Evolutionary conservation across 1,139 yeast genomes (phyloP).

Genomic region (Candida sp.): DNA sequence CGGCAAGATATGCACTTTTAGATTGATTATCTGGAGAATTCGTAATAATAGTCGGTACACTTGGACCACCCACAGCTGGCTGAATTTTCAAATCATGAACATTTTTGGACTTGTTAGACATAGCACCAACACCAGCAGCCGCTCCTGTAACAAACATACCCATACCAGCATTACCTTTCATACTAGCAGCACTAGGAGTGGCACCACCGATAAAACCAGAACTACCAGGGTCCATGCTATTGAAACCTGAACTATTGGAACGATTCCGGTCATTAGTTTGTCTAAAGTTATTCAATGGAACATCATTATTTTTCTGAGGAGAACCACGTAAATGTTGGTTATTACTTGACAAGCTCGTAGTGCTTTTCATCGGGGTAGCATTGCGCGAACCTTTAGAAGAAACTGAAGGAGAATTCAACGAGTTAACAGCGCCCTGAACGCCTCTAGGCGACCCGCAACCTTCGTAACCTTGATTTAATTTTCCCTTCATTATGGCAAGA

Average conservation of each 20-base stretch:
- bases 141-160: not conserved
- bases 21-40: not conserved
- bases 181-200: not conserved
- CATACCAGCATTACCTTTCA: not conserved
- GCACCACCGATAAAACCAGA: not conserved
- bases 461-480: constrained; percentile 69
- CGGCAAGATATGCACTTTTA: not conserved
- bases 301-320: not conserved
- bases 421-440: constrained; percentile 52
- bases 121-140: constrained; percentile 2
- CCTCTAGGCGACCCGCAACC: constrained; percentile 80
- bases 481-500: constrained; percentile 60
- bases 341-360: not conserved
- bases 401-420: constrained; percentile 30
- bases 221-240: not conserved
- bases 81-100: constrained; percentile 2
- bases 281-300: not conserved
- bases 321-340: not conserved
- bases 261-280: not conserved
- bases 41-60: not conserved
- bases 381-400: not conserved
- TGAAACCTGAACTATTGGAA: not conserved
- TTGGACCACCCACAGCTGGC: constrained; percentile 6
- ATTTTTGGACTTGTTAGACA: constrained; percentile 1
- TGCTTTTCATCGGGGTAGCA: constrained; percentile 4